Conservation (phyloP, 306 rosid species). For the Myrica gale region DNA sequence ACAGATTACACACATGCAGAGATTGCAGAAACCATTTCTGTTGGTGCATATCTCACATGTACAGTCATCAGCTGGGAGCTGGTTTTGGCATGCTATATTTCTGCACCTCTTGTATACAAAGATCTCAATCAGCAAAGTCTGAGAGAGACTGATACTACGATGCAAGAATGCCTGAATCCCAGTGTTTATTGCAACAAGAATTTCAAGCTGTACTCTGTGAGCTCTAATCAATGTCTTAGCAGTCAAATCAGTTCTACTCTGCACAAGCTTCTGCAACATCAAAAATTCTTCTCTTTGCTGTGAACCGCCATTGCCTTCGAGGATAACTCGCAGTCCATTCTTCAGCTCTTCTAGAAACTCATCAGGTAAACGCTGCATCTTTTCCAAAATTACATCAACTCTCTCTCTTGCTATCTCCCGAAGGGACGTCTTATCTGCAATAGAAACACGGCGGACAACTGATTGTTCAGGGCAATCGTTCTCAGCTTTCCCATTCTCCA, state of each 20-base stretch:
- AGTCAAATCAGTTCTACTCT: conserved; percentile 78
- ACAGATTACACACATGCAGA: conserved; percentile 95
- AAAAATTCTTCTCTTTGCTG: conserved; percentile 87
- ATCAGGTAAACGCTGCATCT: conserved; percentile 77
- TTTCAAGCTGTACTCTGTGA: conserved; percentile 90
- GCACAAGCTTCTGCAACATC: conserved; percentile 80
- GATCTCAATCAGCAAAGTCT: conserved; percentile 78
- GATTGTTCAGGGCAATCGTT: conserved; percentile 71
- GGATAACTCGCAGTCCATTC: conserved; percentile 69
- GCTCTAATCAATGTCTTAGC: conserved; percentile 83
- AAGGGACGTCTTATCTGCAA: conserved; percentile 76
- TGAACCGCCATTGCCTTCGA: conserved; percentile 82
- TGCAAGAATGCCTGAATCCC: conserved; percentile 97
- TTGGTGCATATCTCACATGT: conserved; percentile 78
- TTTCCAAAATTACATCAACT: conserved; percentile 75
- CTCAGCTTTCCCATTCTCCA: conserved; percentile 79
- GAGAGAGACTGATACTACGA: conserved; percentile 84
- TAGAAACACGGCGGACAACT: conserved; percentile 74
- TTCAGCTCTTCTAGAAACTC: conserved; percentile 81
- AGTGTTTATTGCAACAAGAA: conserved; percentile 85
- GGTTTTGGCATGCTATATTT: conserved; percentile 89
- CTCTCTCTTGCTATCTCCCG: conserved; percentile 89
- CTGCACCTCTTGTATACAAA: conserved; percentile 90
- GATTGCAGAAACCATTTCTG: conserved; percentile 95
- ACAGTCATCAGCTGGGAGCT: conserved; percentile 94